Conservation (phyloP, 768 basidiomycete genomes). For the Daedalea quercina region DNA sequence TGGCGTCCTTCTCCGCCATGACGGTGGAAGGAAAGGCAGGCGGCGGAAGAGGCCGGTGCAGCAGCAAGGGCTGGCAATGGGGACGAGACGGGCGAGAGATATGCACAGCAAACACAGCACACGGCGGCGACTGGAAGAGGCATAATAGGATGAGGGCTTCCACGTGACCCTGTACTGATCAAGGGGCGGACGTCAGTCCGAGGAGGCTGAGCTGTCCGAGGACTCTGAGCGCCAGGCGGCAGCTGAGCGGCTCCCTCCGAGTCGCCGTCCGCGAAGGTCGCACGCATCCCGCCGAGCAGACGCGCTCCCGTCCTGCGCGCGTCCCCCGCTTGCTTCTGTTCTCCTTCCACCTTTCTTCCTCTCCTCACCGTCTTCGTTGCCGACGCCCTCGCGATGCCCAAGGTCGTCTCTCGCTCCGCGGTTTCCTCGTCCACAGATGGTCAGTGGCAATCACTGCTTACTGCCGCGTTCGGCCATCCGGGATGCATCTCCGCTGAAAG, state of each 20-base stretch:
- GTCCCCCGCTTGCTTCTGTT: neutral
- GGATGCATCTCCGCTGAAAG: conserved; percentile 4
- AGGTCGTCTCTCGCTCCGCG: conserved; percentile 84
- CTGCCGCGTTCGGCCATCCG: conserved; percentile 5
- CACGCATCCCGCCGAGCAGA: neutral
- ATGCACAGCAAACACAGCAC: conserved; percentile 17
- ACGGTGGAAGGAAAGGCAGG: conserved; percentile 19
- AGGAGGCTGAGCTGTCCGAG: too few species aligned
- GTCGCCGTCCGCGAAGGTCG: too few species aligned
- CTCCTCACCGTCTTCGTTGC: neutral
- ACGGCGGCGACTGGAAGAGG: conserved; percentile 11
- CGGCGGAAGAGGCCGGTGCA: conserved; percentile 9
- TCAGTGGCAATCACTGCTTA: conserved; percentile 25
- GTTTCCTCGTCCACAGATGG: conserved; percentile 87
- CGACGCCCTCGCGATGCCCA: conserved; percentile 56
- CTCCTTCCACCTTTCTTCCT: neutral
- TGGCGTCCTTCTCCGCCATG: conserved; percentile 83
- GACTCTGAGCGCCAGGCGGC: too few species aligned
- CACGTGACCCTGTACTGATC: conserved; percentile 11
- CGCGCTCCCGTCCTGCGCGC: neutral
- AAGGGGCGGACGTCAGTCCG: conserved; percentile 5
- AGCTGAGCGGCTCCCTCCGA: too few species aligned
- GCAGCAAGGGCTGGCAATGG: conserved; percentile 10
- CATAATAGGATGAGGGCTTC: conserved; percentile 19
- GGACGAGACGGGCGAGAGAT: conserved; percentile 12